A percentile compares a stretch with the other conserved stretches of the same genome.
Conservation (phyloP, 768 basidiomycete genomes). For the Termitomyces sp. region DNA sequence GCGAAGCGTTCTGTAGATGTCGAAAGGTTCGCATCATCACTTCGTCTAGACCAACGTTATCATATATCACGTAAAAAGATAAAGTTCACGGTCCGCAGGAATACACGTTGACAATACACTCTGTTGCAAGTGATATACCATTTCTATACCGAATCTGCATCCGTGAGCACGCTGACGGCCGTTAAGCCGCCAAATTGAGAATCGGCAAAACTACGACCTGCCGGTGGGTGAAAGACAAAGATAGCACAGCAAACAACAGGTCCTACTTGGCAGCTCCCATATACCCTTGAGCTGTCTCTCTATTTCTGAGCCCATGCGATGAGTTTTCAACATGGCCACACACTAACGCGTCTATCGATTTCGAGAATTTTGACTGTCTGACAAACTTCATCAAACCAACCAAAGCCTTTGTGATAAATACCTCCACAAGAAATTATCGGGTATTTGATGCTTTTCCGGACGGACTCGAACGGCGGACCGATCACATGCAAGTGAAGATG, state of each 20-base stretch:
- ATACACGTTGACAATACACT: neutral
- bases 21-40: neutral
- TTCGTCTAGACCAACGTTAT: neutral
- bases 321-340: conserved; percentile 39
- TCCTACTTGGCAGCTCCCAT: neutral
- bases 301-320: too few relatives aligned
- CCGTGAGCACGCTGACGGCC: neutral
- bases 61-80: neutral
- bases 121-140: neutral
- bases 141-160: neutral
- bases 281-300: neutral
- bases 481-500: conserved; percentile 78
- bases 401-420: conserved; percentile 53
- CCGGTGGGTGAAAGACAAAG: neutral
- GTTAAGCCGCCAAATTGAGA: neutral
- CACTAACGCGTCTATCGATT: conserved; percentile 39
- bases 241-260: neutral
- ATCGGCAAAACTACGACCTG: neutral
- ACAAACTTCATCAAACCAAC: conserved; percentile 65
- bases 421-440: conserved; percentile 35
- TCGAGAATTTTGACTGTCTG: conserved; percentile 62
- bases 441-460: conserved; percentile 38
- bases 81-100: neutral
- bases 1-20: neutral
- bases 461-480: conserved; percentile 55